Base-by-base conservation (phyloP, 495 filamentous ascomycete species). In the Evansstolkia leycettana region DNA sequence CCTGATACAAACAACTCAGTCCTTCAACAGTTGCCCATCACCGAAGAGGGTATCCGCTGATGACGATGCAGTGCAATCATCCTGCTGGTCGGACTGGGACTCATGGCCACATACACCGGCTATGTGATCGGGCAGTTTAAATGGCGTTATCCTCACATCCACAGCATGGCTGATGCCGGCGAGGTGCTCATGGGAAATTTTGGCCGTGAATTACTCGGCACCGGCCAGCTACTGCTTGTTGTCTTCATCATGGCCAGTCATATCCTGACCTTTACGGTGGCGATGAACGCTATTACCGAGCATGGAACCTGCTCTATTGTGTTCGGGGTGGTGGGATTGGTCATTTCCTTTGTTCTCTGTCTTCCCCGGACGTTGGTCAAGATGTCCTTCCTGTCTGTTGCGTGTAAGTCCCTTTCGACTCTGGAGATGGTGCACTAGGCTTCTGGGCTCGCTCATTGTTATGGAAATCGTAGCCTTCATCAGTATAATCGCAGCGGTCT, bases 161-260 rank as follows among this genome's bases (percentile, higher is more conserved):
- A 70, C 42, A 69, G 73, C 47, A 75, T 82, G 41, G 71, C 73
- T 10, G 78, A 85, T 45, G 77, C 69, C 5, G 73, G 74, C 7
- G 53, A 67, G 17, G 46, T 84, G 33, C 60, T 82, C 36, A 60
- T 71, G 46, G 77, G 76, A 10, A 54, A 35, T 9, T 53, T 67
- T 14, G 76, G 77, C 0, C 71, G 73, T 29, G 72, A 76, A 41
- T 37, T 83, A 15, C 55, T 75, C 39, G 70, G 69, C 3, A 49
- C 50, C 31, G 73, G 70, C 41, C 76, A 78, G 42, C 52, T 68
- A 7, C 41, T 80, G 25, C 72, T 82, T 46, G 60, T 82, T 23
- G 48, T 76, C 31, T 82, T 85, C 58, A 69, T 78, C 39, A 75
- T 79, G 57, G 78, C 66, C 17, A 77, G 75, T n/a, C 82, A 85